These are phyloP conservation scores for Acacia crassicarpa DNA, from an alignment of 306 rosid species.

Conservation along the genomic window DNA sequence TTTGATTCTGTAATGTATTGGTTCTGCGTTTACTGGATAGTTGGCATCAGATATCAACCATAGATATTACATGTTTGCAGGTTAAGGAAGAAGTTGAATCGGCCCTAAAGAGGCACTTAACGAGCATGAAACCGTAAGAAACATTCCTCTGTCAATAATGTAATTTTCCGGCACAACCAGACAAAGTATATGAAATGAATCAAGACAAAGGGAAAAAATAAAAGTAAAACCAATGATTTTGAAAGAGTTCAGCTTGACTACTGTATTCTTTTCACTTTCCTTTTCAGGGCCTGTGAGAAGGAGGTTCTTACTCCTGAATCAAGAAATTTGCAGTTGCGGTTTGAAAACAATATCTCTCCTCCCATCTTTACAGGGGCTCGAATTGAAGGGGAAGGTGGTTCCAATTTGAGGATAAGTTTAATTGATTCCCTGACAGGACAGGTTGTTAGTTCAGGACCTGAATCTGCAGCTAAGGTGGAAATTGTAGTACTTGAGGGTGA, in stretches of 20 bases:
- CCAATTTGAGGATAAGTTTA: constrained; percentile 63
- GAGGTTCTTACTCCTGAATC: constrained; percentile 52
- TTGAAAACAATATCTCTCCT: constrained; percentile 65
- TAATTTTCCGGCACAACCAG: constrained; percentile 9
- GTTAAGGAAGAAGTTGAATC: constrained; percentile 92
- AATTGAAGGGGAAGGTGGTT: constrained; percentile 83
- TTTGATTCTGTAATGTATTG: constrained; percentile 22
- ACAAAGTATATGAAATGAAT: neutral
- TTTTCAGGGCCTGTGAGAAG: constrained; percentile 66
- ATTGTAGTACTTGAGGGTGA: constrained; percentile 96
- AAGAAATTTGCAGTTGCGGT: constrained; percentile 72
- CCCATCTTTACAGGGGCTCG: constrained; percentile 98
- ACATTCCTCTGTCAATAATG: constrained; percentile 28
- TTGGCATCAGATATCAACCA: constrained; percentile 25
- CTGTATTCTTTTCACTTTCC: constrained; percentile 29
- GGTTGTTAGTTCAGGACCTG: constrained; percentile 67
- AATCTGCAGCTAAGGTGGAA: constrained; percentile 87
- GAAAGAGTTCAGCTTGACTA: constrained; percentile 20
- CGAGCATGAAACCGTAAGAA: constrained; percentile 77
- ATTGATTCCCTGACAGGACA: constrained; percentile 60
- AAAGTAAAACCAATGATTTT: constrained; percentile 5
- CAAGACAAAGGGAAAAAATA: neutral
- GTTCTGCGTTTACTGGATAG: constrained; percentile 24
- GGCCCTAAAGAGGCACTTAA: constrained; percentile 76
- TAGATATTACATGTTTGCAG: constrained; percentile 48